Evolutionary conservation across 2,329 filamentous ascomycete species (phyloP), one percentile per base, ranked within the genome.

Genomic region (Chaetomium sp.): DNA sequence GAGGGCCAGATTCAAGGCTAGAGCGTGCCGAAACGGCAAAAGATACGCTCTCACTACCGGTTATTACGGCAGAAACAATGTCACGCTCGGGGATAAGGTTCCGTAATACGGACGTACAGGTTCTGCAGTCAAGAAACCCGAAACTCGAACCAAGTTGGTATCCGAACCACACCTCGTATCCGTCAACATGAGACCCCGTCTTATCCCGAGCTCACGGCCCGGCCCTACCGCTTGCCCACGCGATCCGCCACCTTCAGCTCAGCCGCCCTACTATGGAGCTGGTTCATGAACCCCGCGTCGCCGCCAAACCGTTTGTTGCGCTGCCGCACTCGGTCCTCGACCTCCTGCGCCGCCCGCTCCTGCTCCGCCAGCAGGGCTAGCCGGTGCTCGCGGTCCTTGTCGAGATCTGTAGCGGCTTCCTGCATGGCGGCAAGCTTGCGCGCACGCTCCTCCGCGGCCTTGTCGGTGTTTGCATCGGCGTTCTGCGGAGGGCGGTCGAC

Each of bases 381-480:
- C 27, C 92, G 85, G 65, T 84, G 82, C 68, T 85, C 85, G 35
- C 92, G 87, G 70, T 90, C 87, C n/a, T 80, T 74, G 70, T 94
- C 90, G 56, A 96, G 80, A 12, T 89, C 85, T 1, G 82, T 83
- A 4, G 90, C 90, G 31, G 87, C 88, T 21, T 84, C 83, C 74
- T 91, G 89, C 90, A 93, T 92, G 9, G 87, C 88, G 19, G 87
- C 89, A 21, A 92, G 77, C 74, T 87, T 91, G 27, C 84, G 83
- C 13, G 87, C 86, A n/a, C 83, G 82, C 67, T 90, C 87, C 25
- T 85, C 83, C 23, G 59, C 83, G 7, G 74, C 75, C 4, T 77
- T 50, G 70, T 67, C 9, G 71, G 71, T 12, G 72, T 73, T 33
- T 61, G 67, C 35, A 60, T 63, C 50, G 3, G 23, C 68, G 29